Base-by-base conservation (phyloP, 2,329 filamentous ascomycete species). In the Penicillium sp. region DNA sequence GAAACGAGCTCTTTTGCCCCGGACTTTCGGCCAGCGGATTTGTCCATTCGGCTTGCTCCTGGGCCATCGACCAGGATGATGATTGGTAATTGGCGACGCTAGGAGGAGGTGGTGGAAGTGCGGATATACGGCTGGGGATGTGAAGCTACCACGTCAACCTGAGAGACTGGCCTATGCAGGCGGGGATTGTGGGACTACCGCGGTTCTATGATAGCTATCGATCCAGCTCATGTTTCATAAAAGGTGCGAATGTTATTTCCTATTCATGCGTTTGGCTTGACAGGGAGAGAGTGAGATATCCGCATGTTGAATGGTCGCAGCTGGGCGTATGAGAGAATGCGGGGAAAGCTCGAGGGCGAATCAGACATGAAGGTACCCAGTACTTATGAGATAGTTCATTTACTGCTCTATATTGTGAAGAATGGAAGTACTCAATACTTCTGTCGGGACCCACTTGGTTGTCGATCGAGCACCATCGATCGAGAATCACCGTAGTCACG, bases 281-380 rank as follows among this genome's bases (percentile, higher is more conserved):
- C 24, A 27, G 24, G 1, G 31, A 6, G 6, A 31, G 31, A 2
- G 31, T 31, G 31, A 31, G 31, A 31, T 56, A 50, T 19, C 22
- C 24, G 6, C 22, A 39, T 13, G 39, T 43, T 37, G 35, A 19
- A 43, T 19, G n/a, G 47, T 35, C 39, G 56, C 44, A 58, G 53
- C 52, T 64, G 22, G 63, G 64, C 60, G 62, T 67, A 66, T 59
- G 24, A 54, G 19, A 35, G 33, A 65, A 65, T 66, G 65, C 64
- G 65, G 65, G 65, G 65, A 64, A 66, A 66, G 65, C 65, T 67
- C 36, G 46, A 61, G 47, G 50, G 16, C 59, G 24, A 55, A 44
- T 52, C 44, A 37, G 40, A 24, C 5, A 14, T 18, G 24, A 37
- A 33, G 14, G 36, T 53, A 53, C 16, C 1, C 0, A 37, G 31